Percentiles rank a stretch among this genome's conserved stretches.
These are phyloP conservation scores for Spathaspora sp. DNA, from an alignment of 805 yeast genomes.

Conservation along the genomic window DNA sequence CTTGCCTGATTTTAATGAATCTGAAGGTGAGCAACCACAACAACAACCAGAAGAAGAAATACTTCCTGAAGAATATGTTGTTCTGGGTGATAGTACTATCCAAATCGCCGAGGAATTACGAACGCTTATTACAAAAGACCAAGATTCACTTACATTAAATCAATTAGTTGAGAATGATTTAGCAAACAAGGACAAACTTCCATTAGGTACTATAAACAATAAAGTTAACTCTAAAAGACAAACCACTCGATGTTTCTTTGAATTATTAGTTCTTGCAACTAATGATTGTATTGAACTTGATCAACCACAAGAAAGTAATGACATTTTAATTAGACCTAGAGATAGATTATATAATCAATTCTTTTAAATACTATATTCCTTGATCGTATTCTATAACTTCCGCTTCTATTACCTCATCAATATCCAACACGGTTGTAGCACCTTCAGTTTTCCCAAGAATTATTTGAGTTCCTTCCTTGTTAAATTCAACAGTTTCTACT, in stretches of 20 bases:
- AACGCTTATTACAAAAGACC: conserved; percentile 15
- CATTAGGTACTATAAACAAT: conserved; percentile 11
- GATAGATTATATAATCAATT: conserved; percentile 26
- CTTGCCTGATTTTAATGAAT: conserved; percentile 17
- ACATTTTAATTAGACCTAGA: conserved; percentile 49
- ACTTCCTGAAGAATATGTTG: conserved; percentile 9
- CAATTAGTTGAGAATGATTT: conserved; percentile 39
- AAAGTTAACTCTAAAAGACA: conserved; percentile 45
- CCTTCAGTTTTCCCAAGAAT: conserved; percentile 22
- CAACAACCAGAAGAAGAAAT: conserved; percentile 10
- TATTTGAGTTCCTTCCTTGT: conserved; percentile 14
- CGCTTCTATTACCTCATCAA: neutral
- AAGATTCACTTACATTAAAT: conserved; percentile 24
- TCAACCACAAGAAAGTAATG: conserved; percentile 43
- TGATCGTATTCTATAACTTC: neutral
- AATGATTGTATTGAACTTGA: conserved; percentile 62
- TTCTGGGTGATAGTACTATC: conserved; percentile 45
- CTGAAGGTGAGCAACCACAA: conserved; percentile 3
- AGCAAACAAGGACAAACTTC: conserved; percentile 8
- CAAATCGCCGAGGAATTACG: conserved; percentile 51
- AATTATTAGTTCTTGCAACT: conserved; percentile 76
- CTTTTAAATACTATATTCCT: conserved; percentile 4
- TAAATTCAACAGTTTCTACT: conserved; percentile 11
- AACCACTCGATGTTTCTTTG: conserved; percentile 76
- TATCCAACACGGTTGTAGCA: neutral